phyloP scores from a whole-genome alignment of 78 protist species.

The Planoprotostelium fungivorum region DNA sequence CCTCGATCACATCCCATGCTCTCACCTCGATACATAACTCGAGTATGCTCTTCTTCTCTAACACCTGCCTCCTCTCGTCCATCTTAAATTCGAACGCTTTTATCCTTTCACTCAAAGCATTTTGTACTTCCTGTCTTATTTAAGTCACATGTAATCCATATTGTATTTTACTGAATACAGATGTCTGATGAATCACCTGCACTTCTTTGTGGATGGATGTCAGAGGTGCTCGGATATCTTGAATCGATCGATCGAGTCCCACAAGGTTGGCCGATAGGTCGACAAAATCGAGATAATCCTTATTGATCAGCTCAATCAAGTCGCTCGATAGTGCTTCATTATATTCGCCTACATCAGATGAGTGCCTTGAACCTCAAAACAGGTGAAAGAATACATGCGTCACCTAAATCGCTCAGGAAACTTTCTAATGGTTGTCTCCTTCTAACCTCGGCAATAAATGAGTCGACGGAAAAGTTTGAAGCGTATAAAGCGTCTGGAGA shows the following conservation, averaged over 20 bases:
- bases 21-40: background rate
- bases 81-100: background rate
- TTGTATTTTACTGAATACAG: no score
- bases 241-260: constrained; percentile 26
- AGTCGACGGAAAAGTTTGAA: background rate
- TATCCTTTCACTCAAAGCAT: background rate
- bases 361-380: background rate
- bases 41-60: background rate
- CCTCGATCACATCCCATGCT: background rate
- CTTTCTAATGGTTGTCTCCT: background rate
- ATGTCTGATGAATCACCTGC: background rate
- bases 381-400: no score
- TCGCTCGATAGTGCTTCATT: constrained; percentile 4
- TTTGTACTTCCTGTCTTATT: background rate
- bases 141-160: background rate
- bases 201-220: background rate
- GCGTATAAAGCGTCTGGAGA: background rate
- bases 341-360: background rate
- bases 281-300: constrained; percentile 44
- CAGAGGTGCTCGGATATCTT: background rate
- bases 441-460: background rate
- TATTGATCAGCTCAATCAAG: constrained; percentile 48
- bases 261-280: constrained; percentile 22
- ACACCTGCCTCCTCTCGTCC: background rate
- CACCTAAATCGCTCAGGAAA: background rate